Evolutionary conservation across 73 alveolate species (phyloP).

Genomic region (Paramecium bursaria): DNA sequence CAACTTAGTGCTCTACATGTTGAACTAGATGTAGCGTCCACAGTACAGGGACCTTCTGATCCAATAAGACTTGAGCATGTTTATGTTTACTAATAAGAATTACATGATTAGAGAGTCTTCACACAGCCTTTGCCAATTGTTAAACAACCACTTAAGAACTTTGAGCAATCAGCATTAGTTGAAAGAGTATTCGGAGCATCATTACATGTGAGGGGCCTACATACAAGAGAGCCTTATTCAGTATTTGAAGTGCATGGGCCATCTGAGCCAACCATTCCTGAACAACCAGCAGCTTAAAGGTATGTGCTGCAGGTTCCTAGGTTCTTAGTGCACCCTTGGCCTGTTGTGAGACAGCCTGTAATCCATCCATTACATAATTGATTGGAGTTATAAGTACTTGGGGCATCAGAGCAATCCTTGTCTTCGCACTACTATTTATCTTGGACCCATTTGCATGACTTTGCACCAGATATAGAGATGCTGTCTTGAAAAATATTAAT

Average conservation of each 20-base stretch:
- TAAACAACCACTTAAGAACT: conserved; percentile 20
- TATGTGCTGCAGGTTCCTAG: no score
- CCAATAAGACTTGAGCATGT: conserved; percentile 2
- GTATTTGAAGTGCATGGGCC: conserved; percentile 45
- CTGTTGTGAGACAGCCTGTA: neutral
- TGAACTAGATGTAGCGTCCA: no score
- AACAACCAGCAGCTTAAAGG: no score
- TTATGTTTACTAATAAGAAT: no score
- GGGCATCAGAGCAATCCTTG: neutral
- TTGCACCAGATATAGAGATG: no score
- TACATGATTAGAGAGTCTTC: neutral
- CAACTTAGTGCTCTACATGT: conserved; percentile 2
- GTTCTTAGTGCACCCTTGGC: neutral
- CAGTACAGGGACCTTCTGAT: conserved; percentile 45
- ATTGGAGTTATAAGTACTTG: neutral
- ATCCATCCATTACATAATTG: neutral
- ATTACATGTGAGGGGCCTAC: neutral
- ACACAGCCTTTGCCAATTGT: conserved; percentile 51
- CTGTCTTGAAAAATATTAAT: no score
- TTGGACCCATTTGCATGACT: no score
- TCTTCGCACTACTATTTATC: neutral
- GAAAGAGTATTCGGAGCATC: no score
- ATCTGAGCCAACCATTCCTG: conserved; percentile 42
- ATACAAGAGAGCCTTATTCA: no score
- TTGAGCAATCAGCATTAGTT: conserved; percentile 37